phyloP scores from a whole-genome alignment of 129 eudicot genomes.

The Ambrosia artemisiifolia region DNA sequence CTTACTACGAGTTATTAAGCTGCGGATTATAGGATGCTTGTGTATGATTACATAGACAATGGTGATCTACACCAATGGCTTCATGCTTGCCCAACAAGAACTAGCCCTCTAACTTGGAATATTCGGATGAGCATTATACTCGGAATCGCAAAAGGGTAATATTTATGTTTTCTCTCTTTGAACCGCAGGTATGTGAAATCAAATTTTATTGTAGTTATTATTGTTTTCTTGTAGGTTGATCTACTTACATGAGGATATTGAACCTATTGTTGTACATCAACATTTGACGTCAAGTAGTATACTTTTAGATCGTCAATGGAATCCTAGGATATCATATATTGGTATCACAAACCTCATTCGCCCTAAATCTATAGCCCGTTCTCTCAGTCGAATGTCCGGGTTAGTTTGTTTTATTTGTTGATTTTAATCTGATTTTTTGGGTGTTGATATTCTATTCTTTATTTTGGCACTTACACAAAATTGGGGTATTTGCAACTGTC shows the following conservation, averaged over 20 bases:
- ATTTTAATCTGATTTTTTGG: background rate
- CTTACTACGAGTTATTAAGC: background rate
- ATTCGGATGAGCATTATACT: conserved; percentile 41
- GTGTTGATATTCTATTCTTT: background rate
- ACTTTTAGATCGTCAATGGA: conserved; percentile 59
- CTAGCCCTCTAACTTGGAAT: conserved; percentile 49
- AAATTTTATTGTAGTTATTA: background rate
- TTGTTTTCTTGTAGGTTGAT: conserved; percentile 35
- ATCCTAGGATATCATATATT: conserved; percentile 47
- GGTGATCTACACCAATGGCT: conserved; percentile 52
- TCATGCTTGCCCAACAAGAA: conserved; percentile 21
- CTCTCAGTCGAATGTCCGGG: conserved; percentile 37
- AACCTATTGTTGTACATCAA: conserved; percentile 36
- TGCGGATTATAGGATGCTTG: conserved; percentile 34
- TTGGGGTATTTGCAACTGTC: too few species aligned
- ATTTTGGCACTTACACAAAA: too few species aligned
- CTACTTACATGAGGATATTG: conserved; percentile 52
- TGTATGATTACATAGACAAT: conserved; percentile 56
- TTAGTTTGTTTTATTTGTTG: conserved; percentile 6
- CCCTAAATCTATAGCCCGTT: conserved; percentile 12
- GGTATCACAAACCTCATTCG: conserved; percentile 33
- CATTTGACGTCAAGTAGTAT: conserved; percentile 50
- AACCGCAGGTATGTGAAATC: background rate
- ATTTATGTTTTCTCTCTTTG: background rate
- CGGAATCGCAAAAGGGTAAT: conserved; percentile 52